A percentile compares a stretch with the other conserved stretches of the same genome.
phyloP scores from a whole-genome alignment of 495 filamentous ascomycete species.

The Umbilicaria muhlenbergii region DNA sequence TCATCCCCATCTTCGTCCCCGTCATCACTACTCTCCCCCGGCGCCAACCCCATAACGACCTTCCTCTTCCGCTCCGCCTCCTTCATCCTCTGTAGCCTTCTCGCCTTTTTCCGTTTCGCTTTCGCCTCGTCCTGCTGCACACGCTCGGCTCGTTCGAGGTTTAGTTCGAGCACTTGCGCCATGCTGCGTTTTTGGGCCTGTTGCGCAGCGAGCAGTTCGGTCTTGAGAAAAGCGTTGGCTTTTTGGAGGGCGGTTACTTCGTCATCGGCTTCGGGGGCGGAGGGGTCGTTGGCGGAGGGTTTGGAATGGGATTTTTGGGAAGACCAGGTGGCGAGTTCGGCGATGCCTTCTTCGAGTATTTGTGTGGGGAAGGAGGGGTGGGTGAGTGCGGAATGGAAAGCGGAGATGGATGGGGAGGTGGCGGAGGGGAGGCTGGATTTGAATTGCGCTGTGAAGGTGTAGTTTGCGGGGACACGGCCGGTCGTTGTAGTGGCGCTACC shows the following conservation, averaged over 20 bases:
- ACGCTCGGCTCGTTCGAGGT: conserved; percentile 19
- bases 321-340: conserved; percentile 26
- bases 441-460: conserved; percentile 54
- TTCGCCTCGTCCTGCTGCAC: conserved; percentile 22
- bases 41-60: conserved; percentile 12
- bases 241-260: conserved; percentile 1
- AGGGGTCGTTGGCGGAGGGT: conserved; percentile 1
- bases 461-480: conserved; percentile 45
- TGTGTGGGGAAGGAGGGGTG: conserved; percentile 35
- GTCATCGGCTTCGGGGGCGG: not conserved
- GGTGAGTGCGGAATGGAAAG: conserved; percentile 34
- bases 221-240: conserved; percentile 6
- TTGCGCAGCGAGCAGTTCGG: conserved; percentile 5
- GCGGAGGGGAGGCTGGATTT: conserved; percentile 11
- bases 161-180: conserved; percentile 10
- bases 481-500: conserved; percentile 23
- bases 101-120: conserved; percentile 17
- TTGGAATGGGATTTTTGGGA: conserved; percentile 6
- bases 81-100: conserved; percentile 14
- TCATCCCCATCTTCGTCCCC: conserved; percentile 5
- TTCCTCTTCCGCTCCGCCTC: conserved; percentile 8
- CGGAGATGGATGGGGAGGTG: conserved; percentile 3
- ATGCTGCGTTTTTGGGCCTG: conserved; percentile 1
- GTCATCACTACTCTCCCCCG: not conserved
- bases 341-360: conserved; percentile 39